These are phyloP conservation scores for Glutinoglossum americanum DNA, from an alignment of 495 filamentous ascomycete species.

Conservation along the genomic window DNA sequence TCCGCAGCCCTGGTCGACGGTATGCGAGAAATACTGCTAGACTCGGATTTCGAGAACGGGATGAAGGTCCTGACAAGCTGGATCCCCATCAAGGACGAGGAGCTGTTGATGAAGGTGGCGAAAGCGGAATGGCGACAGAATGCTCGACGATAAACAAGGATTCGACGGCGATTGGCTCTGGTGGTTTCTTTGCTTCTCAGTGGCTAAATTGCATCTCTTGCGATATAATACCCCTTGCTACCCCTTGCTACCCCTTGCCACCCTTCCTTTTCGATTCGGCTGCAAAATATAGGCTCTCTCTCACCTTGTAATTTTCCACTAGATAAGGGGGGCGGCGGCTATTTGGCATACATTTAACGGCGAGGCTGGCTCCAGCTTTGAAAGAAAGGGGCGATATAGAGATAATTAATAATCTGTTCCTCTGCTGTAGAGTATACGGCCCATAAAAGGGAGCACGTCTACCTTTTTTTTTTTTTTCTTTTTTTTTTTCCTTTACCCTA, in stretches of 20 bases:
- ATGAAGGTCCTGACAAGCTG: slow-evolving; percentile 96
- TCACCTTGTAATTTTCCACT: too few species aligned
- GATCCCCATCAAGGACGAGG: slow-evolving; percentile 88
- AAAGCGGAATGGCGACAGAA: slow-evolving; percentile 74
- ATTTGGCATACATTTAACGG: too few species aligned
- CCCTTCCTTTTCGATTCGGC: too few species aligned
- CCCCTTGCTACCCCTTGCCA: neutral
- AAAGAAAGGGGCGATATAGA: too few species aligned
- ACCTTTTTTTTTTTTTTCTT: too few species aligned
- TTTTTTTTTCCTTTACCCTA: too few species aligned
- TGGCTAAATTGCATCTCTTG: neutral
- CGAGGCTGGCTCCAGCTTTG: too few species aligned
- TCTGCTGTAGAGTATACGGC: too few species aligned
- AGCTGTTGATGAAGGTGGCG: slow-evolving; percentile 86
- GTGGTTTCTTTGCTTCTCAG: neutral
- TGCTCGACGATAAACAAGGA: slow-evolving; percentile 14
- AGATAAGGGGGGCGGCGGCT: too few species aligned
- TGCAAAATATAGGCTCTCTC: too few species aligned
- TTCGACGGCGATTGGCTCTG: neutral
- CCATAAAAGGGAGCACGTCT: too few species aligned
- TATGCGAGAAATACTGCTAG: slow-evolving; percentile 73
- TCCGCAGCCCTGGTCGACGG: slow-evolving; percentile 83
- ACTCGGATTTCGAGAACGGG: slow-evolving; percentile 88
- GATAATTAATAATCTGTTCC: too few species aligned
- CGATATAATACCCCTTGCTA: neutral